Evolutionary conservation across 495 filamentous ascomycete genomes (phyloP), one percentile per base, ranked within the genome.

Genomic region (Annulohypoxylon bovei): DNA sequence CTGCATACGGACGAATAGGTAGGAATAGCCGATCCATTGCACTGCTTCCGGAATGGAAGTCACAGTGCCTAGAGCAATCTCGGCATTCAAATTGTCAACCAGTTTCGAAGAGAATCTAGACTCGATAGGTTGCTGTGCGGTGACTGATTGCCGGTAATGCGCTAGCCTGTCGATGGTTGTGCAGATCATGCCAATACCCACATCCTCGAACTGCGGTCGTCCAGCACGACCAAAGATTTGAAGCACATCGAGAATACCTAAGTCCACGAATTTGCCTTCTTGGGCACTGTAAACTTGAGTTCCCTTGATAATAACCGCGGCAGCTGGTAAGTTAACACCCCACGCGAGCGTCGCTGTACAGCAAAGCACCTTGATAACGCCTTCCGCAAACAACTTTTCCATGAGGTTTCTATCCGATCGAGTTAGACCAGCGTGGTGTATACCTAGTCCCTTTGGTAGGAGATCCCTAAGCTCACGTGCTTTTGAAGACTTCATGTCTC

Each of bases 141-240:
- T 99, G 7, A 99, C 93, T 0, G 96, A 94, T 39, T 89, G 88
- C 6, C 97, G 84, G 78, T 98, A 99, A 76, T 99, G 94, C n/a
- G 89, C 78, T 6, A 98, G 81, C 77, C 92, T 97, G 79, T 99
- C 95, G 32, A 92, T 88, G 0, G 94, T 96, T 0, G 95, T 99
- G 71, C 92, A 94, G 60, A 99, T 98, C 81, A 97, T 97, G 40
- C 95, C 95, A 71, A 97, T 97, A 81, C 95, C 95, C 53, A 88
- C 91, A 71, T 97, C 94, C 75, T 97, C 93, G 72, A 97, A 99
- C 75, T 99, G 95, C 22, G 95, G 95, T 76, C 95, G 89, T 84
- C 95, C 95, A 68, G 95, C 95, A 84, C 95, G 93, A 82, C 95
- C 95, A 76, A 99, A 99, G 42, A 99, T 99, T 79, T 99, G 95